Percentiles rank a stretch among this genome's conserved stretches.
Conservation (phyloP, 2,329 filamentous ascomycete genomes). For the Pseudocercospora musae region DNA sequence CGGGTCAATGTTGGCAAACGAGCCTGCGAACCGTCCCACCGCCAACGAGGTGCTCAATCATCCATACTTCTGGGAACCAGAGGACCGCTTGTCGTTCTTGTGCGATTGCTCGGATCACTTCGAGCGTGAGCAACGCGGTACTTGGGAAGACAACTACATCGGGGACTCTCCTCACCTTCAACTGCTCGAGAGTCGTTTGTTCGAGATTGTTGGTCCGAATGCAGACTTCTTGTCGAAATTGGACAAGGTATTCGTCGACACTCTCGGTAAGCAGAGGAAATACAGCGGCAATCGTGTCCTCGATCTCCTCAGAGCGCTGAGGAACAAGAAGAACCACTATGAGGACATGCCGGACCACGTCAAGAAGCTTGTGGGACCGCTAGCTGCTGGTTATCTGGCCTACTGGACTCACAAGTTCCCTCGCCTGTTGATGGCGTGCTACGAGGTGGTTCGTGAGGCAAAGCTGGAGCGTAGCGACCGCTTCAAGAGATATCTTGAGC, state of each 20-base stretch:
- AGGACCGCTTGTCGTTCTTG: slow-evolving; percentile 87
- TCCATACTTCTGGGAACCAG: slow-evolving; percentile 92
- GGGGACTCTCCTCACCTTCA: slow-evolving; percentile 58
- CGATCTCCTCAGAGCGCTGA: slow-evolving; percentile 80
- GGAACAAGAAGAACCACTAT: slow-evolving; percentile 98
- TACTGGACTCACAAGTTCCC: slow-evolving; percentile 85
- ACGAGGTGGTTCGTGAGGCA: slow-evolving; percentile 67
- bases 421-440: slow-evolving; percentile 72
- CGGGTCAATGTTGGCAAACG: slow-evolving; percentile 68
- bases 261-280: slow-evolving; percentile 88
- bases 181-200: slow-evolving; percentile 53
- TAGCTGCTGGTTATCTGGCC: slow-evolving; percentile 70
- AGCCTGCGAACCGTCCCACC: slow-evolving; percentile 65
- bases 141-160: slow-evolving; percentile 30
- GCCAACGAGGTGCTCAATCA: slow-evolving; percentile 81
- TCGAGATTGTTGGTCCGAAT: slow-evolving; percentile 50
- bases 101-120: slow-evolving; percentile 96
- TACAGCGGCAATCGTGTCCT: slow-evolving; percentile 82
- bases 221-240: slow-evolving; percentile 73
- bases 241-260: slow-evolving; percentile 80
- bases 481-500: slow-evolving; percentile 68
- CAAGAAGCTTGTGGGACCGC: slow-evolving; percentile 67
- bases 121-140: slow-evolving; percentile 81
- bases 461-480: slow-evolving; percentile 61
- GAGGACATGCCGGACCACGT: slow-evolving; percentile 87